These are phyloP conservation scores for Grigorovia humatica DNA, from an alignment of 805 yeast species.

Conservation along the genomic window DNA sequence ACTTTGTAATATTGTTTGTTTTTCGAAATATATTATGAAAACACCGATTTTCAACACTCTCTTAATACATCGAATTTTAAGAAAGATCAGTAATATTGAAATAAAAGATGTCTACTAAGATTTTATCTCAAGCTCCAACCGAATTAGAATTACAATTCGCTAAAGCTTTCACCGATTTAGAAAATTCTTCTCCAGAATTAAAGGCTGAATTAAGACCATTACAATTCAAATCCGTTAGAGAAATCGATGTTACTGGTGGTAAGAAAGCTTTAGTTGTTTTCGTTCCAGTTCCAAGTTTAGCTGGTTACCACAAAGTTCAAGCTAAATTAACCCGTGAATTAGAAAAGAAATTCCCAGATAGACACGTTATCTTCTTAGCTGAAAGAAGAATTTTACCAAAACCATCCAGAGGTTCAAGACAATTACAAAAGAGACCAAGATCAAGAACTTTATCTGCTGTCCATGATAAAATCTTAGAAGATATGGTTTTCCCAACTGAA, in stretches of 20 bases:
- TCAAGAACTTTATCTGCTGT: conserved; percentile 98
- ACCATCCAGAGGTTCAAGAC: conserved; percentile 93
- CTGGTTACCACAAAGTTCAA: conserved; percentile 95
- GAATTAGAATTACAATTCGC: conserved; percentile 99
- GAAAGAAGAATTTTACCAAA: conserved; percentile 99
- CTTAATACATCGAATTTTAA: background rate
- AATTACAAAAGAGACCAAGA: conserved; percentile 98
- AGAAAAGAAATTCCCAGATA: conserved; percentile 99
- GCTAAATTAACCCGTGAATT: conserved; percentile 96
- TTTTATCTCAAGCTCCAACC: conserved; percentile 89
- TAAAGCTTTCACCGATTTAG: conserved; percentile 95
- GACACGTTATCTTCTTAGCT: conserved; percentile 98
- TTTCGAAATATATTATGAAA: background rate
- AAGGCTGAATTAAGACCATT: conserved; percentile 97
- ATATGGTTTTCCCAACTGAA: conserved; percentile 99
- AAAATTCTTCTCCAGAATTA: conserved; percentile 84
- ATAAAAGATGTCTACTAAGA: conserved; percentile 44
- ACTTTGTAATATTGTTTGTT: background rate
- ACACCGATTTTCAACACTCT: background rate
- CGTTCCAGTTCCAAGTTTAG: conserved; percentile 92
- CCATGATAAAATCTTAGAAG: conserved; percentile 97
- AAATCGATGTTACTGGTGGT: conserved; percentile 94
- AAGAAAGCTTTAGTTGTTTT: conserved; percentile 97
- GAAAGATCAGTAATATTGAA: background rate
- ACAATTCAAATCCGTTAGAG: conserved; percentile 97